Evolutionary conservation across 2,329 filamentous ascomycete species (phyloP), one percentile per base, ranked within the genome.

Genomic region (Diaporthe velutina): DNA sequence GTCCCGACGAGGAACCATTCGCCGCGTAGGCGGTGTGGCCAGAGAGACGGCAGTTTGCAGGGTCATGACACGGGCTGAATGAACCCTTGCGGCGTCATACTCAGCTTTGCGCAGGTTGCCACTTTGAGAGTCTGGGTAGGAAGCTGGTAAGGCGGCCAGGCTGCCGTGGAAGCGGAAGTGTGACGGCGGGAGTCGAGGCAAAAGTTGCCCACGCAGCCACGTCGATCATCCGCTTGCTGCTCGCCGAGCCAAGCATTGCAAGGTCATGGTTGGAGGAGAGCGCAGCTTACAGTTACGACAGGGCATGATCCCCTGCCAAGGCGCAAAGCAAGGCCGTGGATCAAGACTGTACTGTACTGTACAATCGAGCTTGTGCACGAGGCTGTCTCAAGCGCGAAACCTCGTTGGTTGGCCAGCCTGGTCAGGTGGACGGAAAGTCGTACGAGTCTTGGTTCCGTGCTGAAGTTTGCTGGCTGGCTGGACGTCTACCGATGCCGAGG

Each of bases 401-500:
- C 48, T 54, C 64, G 64, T 54, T 68, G 48, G 64, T 52, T 54
- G 45, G 64, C 48, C 64, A 68, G 64, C 64, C 64, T 40, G 64
- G 64, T 68, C 64, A 68, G 64, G 45, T 68, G 64, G 48, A 54
- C 48, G 10, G 48, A 52, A 54, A 40, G 45, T 72, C 45, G 70
- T 50, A 72, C 70, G 33, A 54, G 70, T 40, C 57, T 61, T 40
- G 57, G 35, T 54, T 72, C 57, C 45, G 68, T 68, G 64, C 64
- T 38, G 48, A 68, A 68, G 64, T 54, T 68, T 68, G 64, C 64
- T 68, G 33, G 45, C 48, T 40, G 64, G 45, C 45, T 54, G 48
- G 64, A 19, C 40, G 64, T 5, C 15, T 19, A 67, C 28, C 35
- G 64, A 52, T 67, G 64, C 45, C 45, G 64, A 52, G 45, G 64